These are phyloP conservation scores for Hordeum pubiflorum DNA, from an alignment of 202 grass and related monocot species.

Conservation along the genomic window DNA sequence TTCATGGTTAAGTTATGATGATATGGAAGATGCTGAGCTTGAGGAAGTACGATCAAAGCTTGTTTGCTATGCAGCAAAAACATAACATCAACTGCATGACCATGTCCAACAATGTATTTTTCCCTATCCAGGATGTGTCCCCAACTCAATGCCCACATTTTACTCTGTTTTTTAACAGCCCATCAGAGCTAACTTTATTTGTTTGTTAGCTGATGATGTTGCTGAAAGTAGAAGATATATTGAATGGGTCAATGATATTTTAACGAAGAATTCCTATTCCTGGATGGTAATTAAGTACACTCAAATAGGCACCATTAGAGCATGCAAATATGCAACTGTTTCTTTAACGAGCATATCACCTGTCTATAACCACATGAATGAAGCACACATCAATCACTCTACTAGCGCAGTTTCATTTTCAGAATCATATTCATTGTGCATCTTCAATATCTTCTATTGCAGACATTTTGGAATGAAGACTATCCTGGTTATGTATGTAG, in stretches of 20 bases:
- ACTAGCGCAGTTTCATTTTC: neutral
- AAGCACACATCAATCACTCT: neutral
- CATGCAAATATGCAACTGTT: neutral
- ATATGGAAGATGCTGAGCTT: constrained; percentile 51
- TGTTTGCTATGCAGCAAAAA: constrained; percentile 4
- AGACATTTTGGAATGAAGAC: neutral
- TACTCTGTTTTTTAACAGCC: neutral
- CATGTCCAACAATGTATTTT: constrained; percentile 5
- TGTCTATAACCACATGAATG: neutral
- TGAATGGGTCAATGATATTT: neutral
- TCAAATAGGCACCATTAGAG: neutral
- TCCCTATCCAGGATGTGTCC: constrained; percentile 1
- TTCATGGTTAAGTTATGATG: constrained; percentile 63
- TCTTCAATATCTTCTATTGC: neutral
- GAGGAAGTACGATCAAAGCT: constrained; percentile 64
- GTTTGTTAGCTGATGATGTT: constrained; percentile 6
- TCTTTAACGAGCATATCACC: neutral
- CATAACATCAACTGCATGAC: neutral
- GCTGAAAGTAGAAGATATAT: constrained; percentile 21
- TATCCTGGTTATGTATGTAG: constrained; percentile 6
- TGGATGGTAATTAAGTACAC: neutral
- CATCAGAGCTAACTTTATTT: constrained; percentile 13
- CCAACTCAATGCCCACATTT: neutral
- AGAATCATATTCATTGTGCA: neutral
- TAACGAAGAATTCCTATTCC: neutral